Conservation (phyloP, 148 eudicot genomes). For the Spergularia bocconei region DNA sequence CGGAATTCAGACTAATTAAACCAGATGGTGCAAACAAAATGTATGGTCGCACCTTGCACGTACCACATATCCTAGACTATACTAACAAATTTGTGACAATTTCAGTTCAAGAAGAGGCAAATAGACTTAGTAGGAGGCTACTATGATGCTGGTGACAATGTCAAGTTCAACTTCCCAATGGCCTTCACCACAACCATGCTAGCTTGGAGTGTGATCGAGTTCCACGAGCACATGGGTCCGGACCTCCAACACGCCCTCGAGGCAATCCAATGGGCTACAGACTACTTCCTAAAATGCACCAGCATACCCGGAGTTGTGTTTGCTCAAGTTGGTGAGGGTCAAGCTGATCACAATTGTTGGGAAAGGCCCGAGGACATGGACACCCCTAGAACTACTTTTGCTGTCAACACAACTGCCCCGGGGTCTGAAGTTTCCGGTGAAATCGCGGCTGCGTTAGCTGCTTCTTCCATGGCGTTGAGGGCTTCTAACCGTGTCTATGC, state of each 20-base stretch:
- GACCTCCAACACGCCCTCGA: constrained; percentile 37
- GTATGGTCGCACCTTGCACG: too few relatives aligned
- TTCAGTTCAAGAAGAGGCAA: constrained; percentile 16
- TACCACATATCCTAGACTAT: too few relatives aligned
- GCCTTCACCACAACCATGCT: constrained; percentile 65
- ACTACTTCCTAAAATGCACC: constrained; percentile 51
- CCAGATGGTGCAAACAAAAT: too few relatives aligned
- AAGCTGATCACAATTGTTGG: constrained; percentile 62
- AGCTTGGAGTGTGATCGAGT: constrained; percentile 63
- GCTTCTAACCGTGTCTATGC: constrained; percentile 35
- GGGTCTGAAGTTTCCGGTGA: constrained; percentile 64
- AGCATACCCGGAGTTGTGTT: constrained; percentile 34
- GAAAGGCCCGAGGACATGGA: constrained; percentile 75
- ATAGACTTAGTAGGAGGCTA: constrained; percentile 66
- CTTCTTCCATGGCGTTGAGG: constrained; percentile 50
- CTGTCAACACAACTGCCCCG: constrained; percentile 32
- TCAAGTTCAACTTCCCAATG: constrained; percentile 70
- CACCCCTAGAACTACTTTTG: constrained; percentile 48
- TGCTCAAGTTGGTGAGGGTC: constrained; percentile 57
- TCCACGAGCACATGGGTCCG: constrained; percentile 34
- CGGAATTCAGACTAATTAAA: too few relatives aligned
- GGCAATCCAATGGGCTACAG: constrained; percentile 57
- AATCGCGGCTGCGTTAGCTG: constrained; percentile 62
- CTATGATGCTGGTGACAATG: constrained; percentile 76
- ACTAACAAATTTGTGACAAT: background rate